Conservation (phyloP, 441 rosid genomes). For the Erodium chrysanthum region DNA sequence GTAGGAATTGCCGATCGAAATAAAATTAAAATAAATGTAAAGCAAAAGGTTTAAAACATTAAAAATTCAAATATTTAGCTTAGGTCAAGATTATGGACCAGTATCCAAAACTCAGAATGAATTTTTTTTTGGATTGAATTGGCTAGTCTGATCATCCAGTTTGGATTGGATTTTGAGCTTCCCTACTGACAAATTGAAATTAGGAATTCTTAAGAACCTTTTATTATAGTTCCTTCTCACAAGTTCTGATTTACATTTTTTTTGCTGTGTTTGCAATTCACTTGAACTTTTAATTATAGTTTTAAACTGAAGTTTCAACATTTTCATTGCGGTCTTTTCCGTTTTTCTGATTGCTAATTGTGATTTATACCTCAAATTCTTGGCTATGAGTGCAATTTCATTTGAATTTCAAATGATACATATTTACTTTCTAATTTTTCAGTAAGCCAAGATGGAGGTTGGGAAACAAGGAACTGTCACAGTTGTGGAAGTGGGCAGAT, state of each 20-base stretch:
- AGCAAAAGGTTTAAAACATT: background rate
- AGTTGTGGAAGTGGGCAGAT: conserved; percentile 96
- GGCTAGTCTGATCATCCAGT: background rate
- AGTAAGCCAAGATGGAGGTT: conserved; percentile 85
- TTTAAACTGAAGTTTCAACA: background rate
- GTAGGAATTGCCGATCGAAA: background rate
- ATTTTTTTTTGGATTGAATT: background rate
- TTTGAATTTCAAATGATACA: conserved; percentile 6
- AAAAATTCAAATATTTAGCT: background rate
- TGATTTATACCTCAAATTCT: background rate
- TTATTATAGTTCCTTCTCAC: background rate
- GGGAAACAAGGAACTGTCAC: conserved; percentile 96
- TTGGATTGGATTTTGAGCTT: background rate
- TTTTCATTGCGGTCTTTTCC: background rate
- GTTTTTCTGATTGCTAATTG: background rate
- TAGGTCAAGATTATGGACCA: background rate
- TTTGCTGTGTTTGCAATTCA: background rate
- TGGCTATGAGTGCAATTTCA: background rate
- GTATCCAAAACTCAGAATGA: background rate
- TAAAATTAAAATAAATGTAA: no score
- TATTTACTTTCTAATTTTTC: conserved; percentile 20
- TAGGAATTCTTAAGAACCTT: background rate
- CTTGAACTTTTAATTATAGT: background rate
- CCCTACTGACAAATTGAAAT: background rate
- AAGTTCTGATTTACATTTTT: background rate